Base-by-base conservation (phyloP, 2,329 filamentous ascomycete genomes). In the Colletotrichum ledebouriae region DNA sequence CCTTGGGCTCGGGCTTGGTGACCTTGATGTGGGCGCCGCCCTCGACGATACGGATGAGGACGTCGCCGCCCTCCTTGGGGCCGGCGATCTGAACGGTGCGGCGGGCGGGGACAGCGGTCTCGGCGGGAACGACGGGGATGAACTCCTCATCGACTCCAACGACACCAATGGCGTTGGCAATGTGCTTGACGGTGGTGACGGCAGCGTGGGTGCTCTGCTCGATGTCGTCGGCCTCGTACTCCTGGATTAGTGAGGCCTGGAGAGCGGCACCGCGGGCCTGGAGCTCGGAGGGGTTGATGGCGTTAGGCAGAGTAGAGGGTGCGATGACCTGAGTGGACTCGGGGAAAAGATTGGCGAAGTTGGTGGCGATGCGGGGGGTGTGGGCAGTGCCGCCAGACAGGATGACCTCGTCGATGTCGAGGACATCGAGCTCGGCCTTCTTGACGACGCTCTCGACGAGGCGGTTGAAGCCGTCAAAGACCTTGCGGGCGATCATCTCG, bases 151-250 rank as follows among this genome's bases (percentile, higher is more conserved):
- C 85, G 49, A 82, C 81, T 56, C 86, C 85, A 71, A 97, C 86
- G 60, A 98, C 92, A 78, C 96, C 96, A 71, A 99, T 92, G 71
- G 95, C 92, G 77, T 94, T 92, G 74, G 89, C 86, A 71, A 97
- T 90, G 84, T 99, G 96, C 75, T 94, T 94, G 59, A 97, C 94
- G 15, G 94, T 95, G 39, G 95, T 98, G 72, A 99, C 94, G 77
- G 94, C 93, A 59, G 96, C 91, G 85, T 99, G 95, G 55, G 94
- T 97, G 71, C 93, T 97, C 86, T 98, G 94, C 78, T 97, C 93
- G 74, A 99, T 97, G 78, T 98, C 95, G 73, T 94, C 90, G 73
- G 89, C 87, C 75, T 99, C 96, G 81, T 97, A 99, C 80, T 97
- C 95, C 80, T 94, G 90, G 79, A 99, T 94, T 71, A 99, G 85